Percentiles rank a stretch among this genome's conserved stretches.
These are phyloP conservation scores for Mrakia blollopis DNA, from an alignment of 768 basidiomycete genomes.

Conservation along the genomic window DNA sequence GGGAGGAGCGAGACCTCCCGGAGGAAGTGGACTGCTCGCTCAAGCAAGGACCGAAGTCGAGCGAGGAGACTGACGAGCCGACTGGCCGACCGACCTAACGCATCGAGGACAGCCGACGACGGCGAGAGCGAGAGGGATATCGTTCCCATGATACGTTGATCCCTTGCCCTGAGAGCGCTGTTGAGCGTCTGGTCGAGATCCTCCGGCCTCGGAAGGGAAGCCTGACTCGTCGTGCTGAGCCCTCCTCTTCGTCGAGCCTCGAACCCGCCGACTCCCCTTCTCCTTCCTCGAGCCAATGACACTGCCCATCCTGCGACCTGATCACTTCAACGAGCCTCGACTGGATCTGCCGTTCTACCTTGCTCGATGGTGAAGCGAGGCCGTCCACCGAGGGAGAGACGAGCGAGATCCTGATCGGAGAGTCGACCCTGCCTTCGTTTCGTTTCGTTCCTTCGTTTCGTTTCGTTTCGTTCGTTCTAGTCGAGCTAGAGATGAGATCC, in stretches of 20 bases:
- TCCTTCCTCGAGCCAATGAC: too few species aligned
- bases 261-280: too few species aligned
- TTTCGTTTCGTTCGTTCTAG: too few species aligned
- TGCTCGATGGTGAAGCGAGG: neutral
- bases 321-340: too few species aligned
- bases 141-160: neutral
- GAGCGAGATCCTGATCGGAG: neutral
- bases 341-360: neutral
- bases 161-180: neutral
- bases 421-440: neutral
- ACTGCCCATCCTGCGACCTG: too few species aligned
- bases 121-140: neutral
- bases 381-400: neutral
- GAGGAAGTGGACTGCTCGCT: neutral
- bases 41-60: neutral
- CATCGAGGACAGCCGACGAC: neutral
- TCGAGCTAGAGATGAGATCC: neutral
- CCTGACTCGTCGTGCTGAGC: too few species aligned
- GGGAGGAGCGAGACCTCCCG: neutral
- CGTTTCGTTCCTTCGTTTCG: neutral
- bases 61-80: constrained; percentile 3
- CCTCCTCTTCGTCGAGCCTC: too few species aligned
- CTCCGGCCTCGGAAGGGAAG: neutral
- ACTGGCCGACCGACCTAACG: too few species aligned
- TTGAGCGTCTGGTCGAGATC: neutral